Evolutionary conservation across 2,329 filamentous ascomycete species (phyloP).

Genomic region (Cryphonectria naterciae): DNA sequence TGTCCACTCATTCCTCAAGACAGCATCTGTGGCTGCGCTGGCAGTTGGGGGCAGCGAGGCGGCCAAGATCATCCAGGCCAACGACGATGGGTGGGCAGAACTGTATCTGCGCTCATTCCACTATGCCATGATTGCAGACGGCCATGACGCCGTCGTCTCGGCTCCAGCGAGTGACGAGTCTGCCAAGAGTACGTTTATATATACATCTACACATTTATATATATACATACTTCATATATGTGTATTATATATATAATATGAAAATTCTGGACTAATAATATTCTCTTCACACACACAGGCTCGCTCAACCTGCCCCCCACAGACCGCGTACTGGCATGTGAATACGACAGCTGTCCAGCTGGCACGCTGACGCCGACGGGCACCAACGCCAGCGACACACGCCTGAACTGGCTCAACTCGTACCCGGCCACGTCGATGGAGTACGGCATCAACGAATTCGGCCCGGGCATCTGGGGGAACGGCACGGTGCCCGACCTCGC

Average conservation of each 20-base stretch:
- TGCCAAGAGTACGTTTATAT: slow-evolving; percentile 53
- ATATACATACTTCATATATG: no score
- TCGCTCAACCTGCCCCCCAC: slow-evolving; percentile 55
- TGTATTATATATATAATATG: not conserved
- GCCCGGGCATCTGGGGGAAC: slow-evolving; percentile 55
- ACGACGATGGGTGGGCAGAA: slow-evolving; percentile 78
- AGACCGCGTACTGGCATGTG: slow-evolving; percentile 54
- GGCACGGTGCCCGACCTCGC: slow-evolving; percentile 61
- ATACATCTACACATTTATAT: not conserved
- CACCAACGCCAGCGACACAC: slow-evolving; percentile 57
- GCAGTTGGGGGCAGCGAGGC: slow-evolving; percentile 15
- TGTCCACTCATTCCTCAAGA: slow-evolving; percentile 22
- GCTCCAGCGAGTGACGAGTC: slow-evolving; percentile 70
- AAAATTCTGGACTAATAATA: not conserved
- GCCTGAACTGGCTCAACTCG: slow-evolving; percentile 74
- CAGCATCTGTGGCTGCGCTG: slow-evolving; percentile 19
- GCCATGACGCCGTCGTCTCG: slow-evolving; percentile 66
- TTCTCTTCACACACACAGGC: slow-evolving; percentile 44
- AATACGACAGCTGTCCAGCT: slow-evolving; percentile 64
- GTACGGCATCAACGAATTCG: slow-evolving; percentile 63
- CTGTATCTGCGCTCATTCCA: slow-evolving; percentile 66
- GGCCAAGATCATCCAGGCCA: slow-evolving; percentile 62
- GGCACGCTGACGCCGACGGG: slow-evolving; percentile 58
- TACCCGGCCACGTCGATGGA: slow-evolving; percentile 68
- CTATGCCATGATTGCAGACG: slow-evolving; percentile 55